Evolutionary conservation across 2,329 filamentous ascomycete species (phyloP).

Genomic region (Paraconiothyrium brasiliense): DNA sequence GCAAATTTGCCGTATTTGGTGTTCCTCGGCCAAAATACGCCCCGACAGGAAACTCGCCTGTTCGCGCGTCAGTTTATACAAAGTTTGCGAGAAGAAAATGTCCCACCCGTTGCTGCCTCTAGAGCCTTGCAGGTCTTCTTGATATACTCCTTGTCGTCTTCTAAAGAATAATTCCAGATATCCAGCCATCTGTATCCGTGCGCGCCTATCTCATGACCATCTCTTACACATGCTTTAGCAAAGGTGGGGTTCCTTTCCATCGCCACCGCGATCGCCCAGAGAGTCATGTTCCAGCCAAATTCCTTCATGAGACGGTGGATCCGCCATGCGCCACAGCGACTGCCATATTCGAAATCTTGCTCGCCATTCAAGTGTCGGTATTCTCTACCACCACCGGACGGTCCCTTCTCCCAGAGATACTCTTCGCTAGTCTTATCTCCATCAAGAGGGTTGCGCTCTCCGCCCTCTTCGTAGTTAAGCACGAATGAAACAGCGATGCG

Average conservation of each 20-base stretch:
- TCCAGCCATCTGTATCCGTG: constrained; percentile 61
- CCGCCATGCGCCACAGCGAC: constrained; percentile 59
- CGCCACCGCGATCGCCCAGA: constrained; percentile 60
- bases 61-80: not conserved
- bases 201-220: constrained; percentile 60
- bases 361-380: constrained; percentile 55
- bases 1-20: constrained; percentile 56
- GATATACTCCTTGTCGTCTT: constrained; percentile 58
- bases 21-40: constrained; percentile 62
- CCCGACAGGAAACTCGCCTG: constrained; percentile 54
- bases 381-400: constrained; percentile 32
- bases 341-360: constrained; percentile 61
- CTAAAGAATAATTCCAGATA: constrained; percentile 55
- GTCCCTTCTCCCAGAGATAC: constrained; percentile 50
- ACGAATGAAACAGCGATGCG: constrained; percentile 45
- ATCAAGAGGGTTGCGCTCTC: constrained; percentile 27
- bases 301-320: constrained; percentile 59
- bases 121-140: constrained; percentile 50
- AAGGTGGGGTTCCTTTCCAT: constrained; percentile 59
- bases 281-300: constrained; percentile 58
- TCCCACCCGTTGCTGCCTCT: constrained; percentile 39
- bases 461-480: constrained; percentile 34
- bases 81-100: not conserved
- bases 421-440: constrained; percentile 36
- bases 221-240: constrained; percentile 55